Evolutionary conservation across 345 rosid genomes (phyloP), one percentile per base, ranked within the genome.

Genomic region (Toxicodendron radicans): DNA sequence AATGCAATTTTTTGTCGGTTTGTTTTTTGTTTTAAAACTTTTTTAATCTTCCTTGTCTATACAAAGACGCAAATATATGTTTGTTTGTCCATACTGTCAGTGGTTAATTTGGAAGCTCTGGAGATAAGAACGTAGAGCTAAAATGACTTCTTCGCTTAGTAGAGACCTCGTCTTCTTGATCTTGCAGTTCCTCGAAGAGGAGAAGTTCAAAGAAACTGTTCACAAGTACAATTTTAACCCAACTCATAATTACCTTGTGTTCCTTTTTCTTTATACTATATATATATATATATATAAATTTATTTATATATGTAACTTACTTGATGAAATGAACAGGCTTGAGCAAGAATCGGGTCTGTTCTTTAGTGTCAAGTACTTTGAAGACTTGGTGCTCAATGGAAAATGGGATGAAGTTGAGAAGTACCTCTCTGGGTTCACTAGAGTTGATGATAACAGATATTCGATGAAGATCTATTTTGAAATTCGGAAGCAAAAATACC

Each of bases 381-480:
- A 85, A 64, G 88, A 83, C 27, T 49, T 79, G 63, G 74, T 85
- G 59, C 48, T 72, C 16, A 64, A 23, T 20, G 88, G 86, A 23
- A 70, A 83, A 45, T 85, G 81, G 83, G 85, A 79, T 17, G 86
- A 81, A 78, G 83, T 64, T 63, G 85, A 85, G 80, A 71, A 56
- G 48, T 85, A 83, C 64, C 81, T 85, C 38, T 77, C 71, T 43
- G 81, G 81, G 23, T 85, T 85, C 78, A 83, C 83, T 14, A 75
- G 33, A 48, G 32, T 83, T 30, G 81, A 83, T 46, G 83, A 79
- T 23, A 85, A 85, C 33, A 78, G 79, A 18, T 77, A 58, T 64
- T 85, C 86, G 30, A 85, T 71, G 80, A 85, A 85, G 77, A 75
- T 72, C 3, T 83, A 64, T 70, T 85, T 85, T 7, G 86, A 85